Base-by-base conservation (phyloP, 78 protist species). In the Dictyostelium purpureum region DNA sequence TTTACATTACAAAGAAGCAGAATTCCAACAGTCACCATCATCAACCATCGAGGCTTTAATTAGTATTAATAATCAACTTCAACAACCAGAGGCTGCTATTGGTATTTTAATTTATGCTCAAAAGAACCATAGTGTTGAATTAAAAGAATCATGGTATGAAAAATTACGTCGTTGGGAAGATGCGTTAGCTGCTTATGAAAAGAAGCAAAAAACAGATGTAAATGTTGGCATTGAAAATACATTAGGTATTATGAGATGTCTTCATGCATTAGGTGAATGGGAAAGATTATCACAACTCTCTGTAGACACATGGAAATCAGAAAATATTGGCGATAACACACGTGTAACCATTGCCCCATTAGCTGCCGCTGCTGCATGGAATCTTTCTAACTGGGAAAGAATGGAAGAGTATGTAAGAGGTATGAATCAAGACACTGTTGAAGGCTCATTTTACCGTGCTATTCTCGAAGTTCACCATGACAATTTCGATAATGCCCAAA, bases 151-250 rank as follows among this genome's bases (percentile, higher is more conserved):
- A 11, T 97, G 99, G 98, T 98, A 97, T 76, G 99, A 99, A 87
- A 98, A 98, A 79, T 93, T 98, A 47, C 93, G 96, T 21, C 66
- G 98, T 38, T 99, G 99, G 99, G 97, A 96, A 31, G 96, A 96
- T 47, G 99, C 99, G 7, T 77, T 96, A 3, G 90, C 14, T 21
- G 96, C 95, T 11, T 98, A 98, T 80, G 98, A 95, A 49, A 43
- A 19, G 52, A 94, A 90, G 69, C 96, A 94, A 73, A n/a, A 37
- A 56, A 89, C 24, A 26, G 96, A 95, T 24, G 92, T 94, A 4
- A 33, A 45, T 52, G 71, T 37, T 63, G 71, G 71, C 18, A 65
- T 59, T 14, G 90, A 88, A 11, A 56, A 70, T 10, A 31, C 74
- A 11, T 16, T 98, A 12, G 99, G 99, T 31, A 59, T 93, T 26